Percentiles rank a stretch among this genome's conserved stretches.
phyloP scores from a whole-genome alignment of 2,329 filamentous ascomycete genomes.

The Clonostachys sp. region DNA sequence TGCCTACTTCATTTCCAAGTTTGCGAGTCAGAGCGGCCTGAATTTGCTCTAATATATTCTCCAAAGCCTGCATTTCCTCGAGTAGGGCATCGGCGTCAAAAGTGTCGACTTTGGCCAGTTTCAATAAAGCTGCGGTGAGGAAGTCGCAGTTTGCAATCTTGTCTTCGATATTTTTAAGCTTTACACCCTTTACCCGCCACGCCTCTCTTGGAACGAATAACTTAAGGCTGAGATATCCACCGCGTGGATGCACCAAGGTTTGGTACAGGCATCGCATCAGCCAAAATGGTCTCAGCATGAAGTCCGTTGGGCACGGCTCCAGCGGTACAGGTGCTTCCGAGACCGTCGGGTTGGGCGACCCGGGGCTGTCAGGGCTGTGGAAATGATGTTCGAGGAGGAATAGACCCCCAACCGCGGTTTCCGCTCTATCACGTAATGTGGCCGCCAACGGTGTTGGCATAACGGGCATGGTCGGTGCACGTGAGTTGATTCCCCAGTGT shows the following conservation, averaged over 20 bases:
- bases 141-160: constrained; percentile 91
- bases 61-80: constrained; percentile 89
- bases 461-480: constrained; percentile 46
- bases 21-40: constrained; percentile 74
- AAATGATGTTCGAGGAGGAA: constrained; percentile 83
- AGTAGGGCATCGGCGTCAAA: constrained; percentile 87
- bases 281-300: constrained; percentile 93
- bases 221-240: constrained; percentile 86
- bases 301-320: constrained; percentile 87
- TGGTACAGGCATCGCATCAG: constrained; percentile 93
- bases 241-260: constrained; percentile 84
- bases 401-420: constrained; percentile 61
- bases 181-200: constrained; percentile 91
- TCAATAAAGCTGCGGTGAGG: constrained; percentile 81
- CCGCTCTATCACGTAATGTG: constrained; percentile 53
- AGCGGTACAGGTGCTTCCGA: constrained; percentile 69
- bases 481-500: constrained; percentile 51
- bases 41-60: constrained; percentile 80
- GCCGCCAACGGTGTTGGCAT: constrained; percentile 64
- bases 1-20: constrained; percentile 88
- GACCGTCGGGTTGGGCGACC: constrained; percentile 59
- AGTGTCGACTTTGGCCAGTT: constrained; percentile 78
- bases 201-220: constrained; percentile 90
- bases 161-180: constrained; percentile 86
- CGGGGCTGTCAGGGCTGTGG: constrained; percentile 60